Evolutionary conservation across 306 rosid species (phyloP).

Genomic region (Comarum palustre): DNA sequence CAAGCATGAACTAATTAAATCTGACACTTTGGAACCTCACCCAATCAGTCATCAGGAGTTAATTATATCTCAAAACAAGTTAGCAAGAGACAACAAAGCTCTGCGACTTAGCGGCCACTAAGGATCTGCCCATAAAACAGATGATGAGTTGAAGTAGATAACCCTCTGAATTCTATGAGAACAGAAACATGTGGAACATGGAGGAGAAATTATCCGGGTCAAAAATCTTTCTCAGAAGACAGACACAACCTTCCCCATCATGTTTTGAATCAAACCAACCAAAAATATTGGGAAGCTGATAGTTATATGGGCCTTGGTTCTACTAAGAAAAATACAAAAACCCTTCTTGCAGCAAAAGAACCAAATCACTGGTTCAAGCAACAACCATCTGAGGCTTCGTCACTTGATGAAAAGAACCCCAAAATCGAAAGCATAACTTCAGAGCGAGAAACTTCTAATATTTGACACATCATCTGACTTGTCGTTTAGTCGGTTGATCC

Average conservation of each 20-base stretch:
- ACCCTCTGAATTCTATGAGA: slow-evolving; percentile 17
- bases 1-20: slow-evolving; percentile 26
- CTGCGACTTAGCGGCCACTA: not conserved
- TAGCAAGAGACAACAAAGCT: slow-evolving; percentile 8
- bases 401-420: slow-evolving; percentile 32
- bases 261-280: slow-evolving; percentile 19
- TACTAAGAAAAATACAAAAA: slow-evolving; percentile 10
- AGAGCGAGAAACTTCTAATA: slow-evolving; percentile 16
- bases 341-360: slow-evolving; percentile 22
- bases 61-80: slow-evolving; percentile 4
- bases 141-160: slow-evolving; percentile 5
- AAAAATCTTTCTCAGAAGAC: slow-evolving; percentile 3
- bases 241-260: slow-evolving; percentile 18
- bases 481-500: slow-evolving; percentile 22
- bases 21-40: slow-evolving; percentile 21
- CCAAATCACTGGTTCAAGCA: slow-evolving; percentile 18
- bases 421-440: slow-evolving; percentile 17
- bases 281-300: slow-evolving; percentile 22
- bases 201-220: not conserved
- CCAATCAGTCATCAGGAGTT: slow-evolving; percentile 11
- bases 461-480: slow-evolving; percentile 17
- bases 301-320: slow-evolving; percentile 4
- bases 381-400: slow-evolving; percentile 19
- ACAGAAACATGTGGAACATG: slow-evolving; percentile 8
- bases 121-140: not conserved